Evolutionary conservation across 2,329 filamentous ascomycete genomes (phyloP).

Genomic region (Xylariaceae sp.): DNA sequence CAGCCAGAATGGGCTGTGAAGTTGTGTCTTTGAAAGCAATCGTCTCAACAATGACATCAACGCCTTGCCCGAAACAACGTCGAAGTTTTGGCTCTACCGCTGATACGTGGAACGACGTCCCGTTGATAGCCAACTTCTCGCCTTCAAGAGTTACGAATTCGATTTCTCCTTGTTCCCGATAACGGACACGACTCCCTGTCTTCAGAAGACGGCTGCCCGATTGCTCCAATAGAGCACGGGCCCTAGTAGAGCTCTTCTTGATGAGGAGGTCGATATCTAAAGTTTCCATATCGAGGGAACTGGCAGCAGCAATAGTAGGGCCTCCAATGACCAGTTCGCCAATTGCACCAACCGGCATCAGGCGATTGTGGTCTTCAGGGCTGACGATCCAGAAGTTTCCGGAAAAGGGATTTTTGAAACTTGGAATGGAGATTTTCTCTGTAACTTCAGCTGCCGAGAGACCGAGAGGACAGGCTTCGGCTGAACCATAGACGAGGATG

Average conservation of each 20-base stretch:
- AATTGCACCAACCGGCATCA: constrained; percentile 52
- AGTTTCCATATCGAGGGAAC: constrained; percentile 36
- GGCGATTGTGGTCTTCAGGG: constrained; percentile 46
- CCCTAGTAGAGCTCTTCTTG: constrained; percentile 17
- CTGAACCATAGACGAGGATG: constrained; percentile 50
- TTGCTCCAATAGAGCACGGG: constrained; percentile 22
- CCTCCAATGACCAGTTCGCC: constrained; percentile 62
- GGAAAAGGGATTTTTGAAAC: constrained; percentile 47
- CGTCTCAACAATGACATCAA: constrained; percentile 49
- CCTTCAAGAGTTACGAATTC: constrained; percentile 46
- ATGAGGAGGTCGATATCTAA: constrained; percentile 27
- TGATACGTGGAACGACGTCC: constrained; percentile 39
- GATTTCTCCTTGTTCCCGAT: constrained; percentile 47
- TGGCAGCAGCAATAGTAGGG: constrained; percentile 44
- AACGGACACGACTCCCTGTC: constrained; percentile 50
- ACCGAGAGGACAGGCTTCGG: constrained; percentile 51
- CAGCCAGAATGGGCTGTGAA: constrained; percentile 40
- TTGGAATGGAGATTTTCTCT: constrained; percentile 35
- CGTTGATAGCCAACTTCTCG: constrained; percentile 41
- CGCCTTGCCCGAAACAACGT: constrained; percentile 42
- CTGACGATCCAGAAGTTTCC: constrained; percentile 54
- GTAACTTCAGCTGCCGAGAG: constrained; percentile 47
- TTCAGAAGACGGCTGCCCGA: constrained; percentile 38
- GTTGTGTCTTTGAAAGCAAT: constrained; percentile 44
- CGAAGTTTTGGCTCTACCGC: constrained; percentile 49